Evolutionary conservation across 2,329 filamentous ascomycete species (phyloP), one percentile per base, ranked within the genome.

Genomic region (Macrophomina tecta): DNA sequence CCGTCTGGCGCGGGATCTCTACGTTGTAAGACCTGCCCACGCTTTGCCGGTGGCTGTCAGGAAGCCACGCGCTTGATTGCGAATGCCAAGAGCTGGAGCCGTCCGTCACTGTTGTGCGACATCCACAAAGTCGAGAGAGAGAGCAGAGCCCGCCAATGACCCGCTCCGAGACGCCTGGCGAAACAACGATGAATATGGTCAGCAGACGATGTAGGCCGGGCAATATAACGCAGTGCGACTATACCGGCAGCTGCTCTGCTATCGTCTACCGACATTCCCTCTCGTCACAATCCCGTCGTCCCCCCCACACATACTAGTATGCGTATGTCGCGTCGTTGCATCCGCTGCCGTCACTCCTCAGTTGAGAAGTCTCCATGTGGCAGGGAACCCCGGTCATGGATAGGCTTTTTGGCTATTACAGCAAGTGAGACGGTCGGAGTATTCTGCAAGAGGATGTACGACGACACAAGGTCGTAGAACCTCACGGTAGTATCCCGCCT

Each of bases 91-190:
- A 65, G 63, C 63, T 56, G 63, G 49, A 56, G 40, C 63, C 51
- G 63, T 48, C 51, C 52, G 51, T 65, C 63, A 65, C 51, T 65
- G 51, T 36, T 56, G 63, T 65, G 52, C 38, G n/a, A 65, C 63
- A 46, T 65, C 51, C 52, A 55, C 63, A 28, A 28, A 32, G 40
- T 55, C 30, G n/a, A 34, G 63, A 55, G 23, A 46, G 32, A 62
- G 45, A 30, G 23, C 23, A 34, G 5, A 9, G 30, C 45, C 45
- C 32, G 32, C 58, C 58, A 62, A 62, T 62, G 58, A 45, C 32
- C 49, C 28, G 58, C 58, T 62, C 32, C 38, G 18, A 38, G 53
- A 38, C 46, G 36, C 58, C 32, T 65, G 30, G 63, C 23, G 38
- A 48, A 28, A 45, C 32, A 51, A 66, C 52, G 53, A 51, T 18